Evolutionary conservation across 208 protist genomes (phyloP), one percentile per base, ranked within the genome.

Genomic region (Trypanosoma mega): DNA sequence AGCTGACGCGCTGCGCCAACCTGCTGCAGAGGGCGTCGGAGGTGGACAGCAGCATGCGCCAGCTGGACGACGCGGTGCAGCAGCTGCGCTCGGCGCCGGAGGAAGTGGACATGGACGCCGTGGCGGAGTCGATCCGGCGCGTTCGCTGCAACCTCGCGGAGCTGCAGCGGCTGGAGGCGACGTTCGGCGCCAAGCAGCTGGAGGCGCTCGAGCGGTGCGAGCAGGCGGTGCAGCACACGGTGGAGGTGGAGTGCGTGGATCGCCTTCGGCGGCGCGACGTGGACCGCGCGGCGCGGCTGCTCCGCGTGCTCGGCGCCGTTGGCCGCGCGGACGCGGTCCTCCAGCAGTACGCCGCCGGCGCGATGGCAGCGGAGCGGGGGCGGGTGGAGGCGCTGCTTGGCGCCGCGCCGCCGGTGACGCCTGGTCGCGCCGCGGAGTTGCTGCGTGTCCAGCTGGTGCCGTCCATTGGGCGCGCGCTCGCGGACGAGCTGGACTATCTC

Each of bases 201-300:
- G 63, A 70, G 1, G 48, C 66, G 44, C 62, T 92, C 14, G 72
- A 76, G 43, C 49, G 76, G 52, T 82, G 81, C 48, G 85, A 88
- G 46, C 72, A 78, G 53, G 63, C 70, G 18, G 71, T 92, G 11
- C 72, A 88, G 57, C 54, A 69, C 14, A 68, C 66, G 2, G 55
- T 92, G 21, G 85, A 92, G 64, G 57, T 70, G 39, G 78, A 87
- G 44, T 92, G 85, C 55, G 51, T 85, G 45, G 54, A 62, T 14
- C 53, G 72, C 20, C 56, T 92, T 16, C 37, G 53, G 5, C 59
- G 59, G 16, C 68, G 83, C 33, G 72, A 82, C 34, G 69, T 76
- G 21, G 63, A 74, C 21, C 65, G 74, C 12, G 79, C 81, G 3
- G 67, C 68, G 26, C 72, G 65, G 29, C 68, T 88, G 30, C 72